Evolutionary conservation across 2,329 filamentous ascomycete species (phyloP).

Genomic region (Cordyceps cateniannulata): DNA sequence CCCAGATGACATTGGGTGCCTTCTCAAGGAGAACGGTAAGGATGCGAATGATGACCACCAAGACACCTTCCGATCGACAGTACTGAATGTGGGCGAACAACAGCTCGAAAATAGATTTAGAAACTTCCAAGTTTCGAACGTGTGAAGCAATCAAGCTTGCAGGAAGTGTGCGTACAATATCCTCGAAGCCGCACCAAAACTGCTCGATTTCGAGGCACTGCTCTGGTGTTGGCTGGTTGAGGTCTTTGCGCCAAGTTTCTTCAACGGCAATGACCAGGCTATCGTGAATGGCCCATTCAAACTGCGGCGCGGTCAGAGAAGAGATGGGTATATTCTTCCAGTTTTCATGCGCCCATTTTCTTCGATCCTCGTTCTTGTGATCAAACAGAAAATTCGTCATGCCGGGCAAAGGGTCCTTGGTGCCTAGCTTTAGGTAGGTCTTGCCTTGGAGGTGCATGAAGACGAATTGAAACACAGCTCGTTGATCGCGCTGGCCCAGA

Average conservation of each 20-base stretch:
- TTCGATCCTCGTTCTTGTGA: conserved; percentile 49
- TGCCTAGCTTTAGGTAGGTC: conserved; percentile 68
- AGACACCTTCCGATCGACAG: conserved; percentile 47
- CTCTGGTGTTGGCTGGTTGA: conserved; percentile 25
- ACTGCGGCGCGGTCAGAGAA: conserved; percentile 62
- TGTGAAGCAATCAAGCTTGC: conserved; percentile 70
- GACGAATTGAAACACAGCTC: conserved; percentile 66
- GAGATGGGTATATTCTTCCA: conserved; percentile 47
- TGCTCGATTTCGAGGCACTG: conserved; percentile 48
- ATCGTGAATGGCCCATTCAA: conserved; percentile 80
- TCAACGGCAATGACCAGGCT: conserved; percentile 62
- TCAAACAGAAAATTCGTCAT: conserved; percentile 79
- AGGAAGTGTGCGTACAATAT: conserved; percentile 68
- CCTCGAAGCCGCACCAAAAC: conserved; percentile 73
- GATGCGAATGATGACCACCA: conserved; percentile 63
- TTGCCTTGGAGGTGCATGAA: conserved; percentile 69
- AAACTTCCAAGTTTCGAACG: conserved; percentile 70
- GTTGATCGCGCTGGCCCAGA: conserved; percentile 49
- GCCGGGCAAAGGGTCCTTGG: conserved; percentile 68
- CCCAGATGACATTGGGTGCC: conserved; percentile 78
- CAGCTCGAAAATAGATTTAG: conserved; percentile 53
- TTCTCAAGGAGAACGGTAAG: conserved; percentile 67
- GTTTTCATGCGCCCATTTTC: conserved; percentile 32
- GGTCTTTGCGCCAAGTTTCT: conserved; percentile 47
- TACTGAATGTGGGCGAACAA: conserved; percentile 48